A percentile compares a stretch with the other conserved stretches of the same genome.
Evolutionary conservation across 805 yeast genomes (phyloP).

Genomic region (Nakazawaea molendinolei): DNA sequence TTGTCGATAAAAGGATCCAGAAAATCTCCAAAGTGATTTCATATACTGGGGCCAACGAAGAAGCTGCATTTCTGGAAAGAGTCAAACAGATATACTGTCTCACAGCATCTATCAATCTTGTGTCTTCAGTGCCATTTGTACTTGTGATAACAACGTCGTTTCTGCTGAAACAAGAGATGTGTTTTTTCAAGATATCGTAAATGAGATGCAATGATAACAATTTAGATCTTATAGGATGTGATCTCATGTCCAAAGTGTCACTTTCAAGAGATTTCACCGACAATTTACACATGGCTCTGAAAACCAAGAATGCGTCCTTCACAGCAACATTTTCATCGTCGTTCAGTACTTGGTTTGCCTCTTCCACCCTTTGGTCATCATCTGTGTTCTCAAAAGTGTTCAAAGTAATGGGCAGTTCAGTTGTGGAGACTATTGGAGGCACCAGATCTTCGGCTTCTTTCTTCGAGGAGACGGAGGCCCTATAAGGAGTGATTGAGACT

Average conservation of each 20-base stretch:
- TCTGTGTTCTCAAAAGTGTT: constrained; percentile 54
- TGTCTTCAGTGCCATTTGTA: constrained; percentile 43
- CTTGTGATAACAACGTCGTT: constrained; percentile 46
- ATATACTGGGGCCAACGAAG: constrained; percentile 84
- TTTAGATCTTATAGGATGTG: constrained; percentile 90
- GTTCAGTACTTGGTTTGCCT: constrained; percentile 34
- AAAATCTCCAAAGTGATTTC: constrained; percentile 89
- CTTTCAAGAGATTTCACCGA: constrained; percentile 80
- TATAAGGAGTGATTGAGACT: constrained; percentile 4
- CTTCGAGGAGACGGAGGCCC: constrained; percentile 1
- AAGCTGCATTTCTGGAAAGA: constrained; percentile 87
- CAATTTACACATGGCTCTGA: constrained; percentile 91
- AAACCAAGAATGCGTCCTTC: constrained; percentile 88
- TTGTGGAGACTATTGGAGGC: constrained; percentile 10
- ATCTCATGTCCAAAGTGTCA: constrained; percentile 73
- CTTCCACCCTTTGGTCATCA: constrained; percentile 48
- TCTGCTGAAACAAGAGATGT: constrained; percentile 72
- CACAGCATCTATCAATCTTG: constrained; percentile 68
- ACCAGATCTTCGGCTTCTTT: background rate
- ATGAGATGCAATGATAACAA: constrained; percentile 81
- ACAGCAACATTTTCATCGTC: constrained; percentile 64
- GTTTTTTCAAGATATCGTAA: constrained; percentile 78
- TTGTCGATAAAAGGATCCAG: constrained; percentile 78
- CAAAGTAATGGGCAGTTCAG: constrained; percentile 43
- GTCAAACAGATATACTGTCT: constrained; percentile 80